These are phyloP conservation scores for Fusarium heterosporum DNA, from an alignment of 2,329 filamentous ascomycete genomes.

Conservation along the genomic window DNA sequence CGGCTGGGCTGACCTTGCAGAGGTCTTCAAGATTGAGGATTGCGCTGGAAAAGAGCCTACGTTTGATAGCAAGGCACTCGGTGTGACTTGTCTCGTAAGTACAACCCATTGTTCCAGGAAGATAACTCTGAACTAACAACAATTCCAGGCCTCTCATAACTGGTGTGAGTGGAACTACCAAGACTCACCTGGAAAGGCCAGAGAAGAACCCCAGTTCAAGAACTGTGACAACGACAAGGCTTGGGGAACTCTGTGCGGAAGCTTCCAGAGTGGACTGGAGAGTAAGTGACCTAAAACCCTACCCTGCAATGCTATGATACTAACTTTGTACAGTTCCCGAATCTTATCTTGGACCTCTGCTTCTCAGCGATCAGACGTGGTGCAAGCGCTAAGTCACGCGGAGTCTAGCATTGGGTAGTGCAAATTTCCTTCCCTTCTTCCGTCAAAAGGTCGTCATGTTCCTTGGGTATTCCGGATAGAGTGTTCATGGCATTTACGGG, in stretches of 20 bases:
- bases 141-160: not conserved
- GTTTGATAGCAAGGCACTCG: slow-evolving; percentile 7
- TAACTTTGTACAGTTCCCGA: not conserved
- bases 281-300: not conserved
- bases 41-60: slow-evolving; percentile 20
- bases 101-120: accelerated
- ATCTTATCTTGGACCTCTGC: slow-evolving; percentile 11
- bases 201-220: slow-evolving; percentile 8
- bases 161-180: slow-evolving; percentile 29
- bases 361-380: not conserved
- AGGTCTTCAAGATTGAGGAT: slow-evolving; percentile 24
- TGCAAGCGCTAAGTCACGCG: not conserved
- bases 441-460: too few relatives aligned
- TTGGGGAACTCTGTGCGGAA: slow-evolving; percentile 16
- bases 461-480: too few relatives aligned
- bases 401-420: too few relatives aligned
- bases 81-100: slow-evolving; percentile 19
- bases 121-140: accelerated
- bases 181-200: not conserved
- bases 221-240: slow-evolving; percentile 23
- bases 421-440: too few relatives aligned
- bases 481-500: too few relatives aligned
- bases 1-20: slow-evolving; percentile 12
- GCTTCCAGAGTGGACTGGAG: not conserved
- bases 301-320: accelerated